Conservation (phyloP, 768 basidiomycete genomes). For the Panaeolus cyanescens region DNA sequence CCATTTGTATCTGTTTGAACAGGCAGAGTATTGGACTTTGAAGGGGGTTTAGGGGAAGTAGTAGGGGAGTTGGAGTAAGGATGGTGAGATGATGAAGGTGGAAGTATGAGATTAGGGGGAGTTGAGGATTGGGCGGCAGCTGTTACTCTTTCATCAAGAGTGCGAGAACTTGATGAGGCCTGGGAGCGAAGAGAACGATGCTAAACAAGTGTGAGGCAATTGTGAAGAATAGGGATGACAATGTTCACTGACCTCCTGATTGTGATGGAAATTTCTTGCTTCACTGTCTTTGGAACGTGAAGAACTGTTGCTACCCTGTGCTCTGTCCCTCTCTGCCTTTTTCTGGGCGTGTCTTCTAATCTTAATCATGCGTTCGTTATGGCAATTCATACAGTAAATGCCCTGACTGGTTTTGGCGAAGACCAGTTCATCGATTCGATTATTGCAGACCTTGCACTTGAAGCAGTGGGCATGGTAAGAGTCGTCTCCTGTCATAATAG, state of each 20-base stretch:
- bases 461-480: slow-evolving; percentile 99
- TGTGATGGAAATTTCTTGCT: slow-evolving; percentile 36
- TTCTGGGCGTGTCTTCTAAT: slow-evolving; percentile 91
- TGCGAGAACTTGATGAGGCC: slow-evolving; percentile 14
- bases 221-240: background rate
- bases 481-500: slow-evolving; percentile 99
- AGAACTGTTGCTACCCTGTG: slow-evolving; percentile 43
- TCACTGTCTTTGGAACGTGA: slow-evolving; percentile 44
- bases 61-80: slow-evolving; percentile 3
- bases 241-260: slow-evolving; percentile 41
- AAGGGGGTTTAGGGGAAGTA: slow-evolving; percentile 16
- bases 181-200: slow-evolving; percentile 6
- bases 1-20: slow-evolving; percentile 27
- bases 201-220: slow-evolving; percentile 3
- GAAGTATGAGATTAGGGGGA: background rate
- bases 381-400: slow-evolving; percentile 98
- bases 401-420: slow-evolving; percentile 98
- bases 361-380: slow-evolving; percentile 95
- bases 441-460: slow-evolving; percentile 94
- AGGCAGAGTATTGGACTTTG: slow-evolving; percentile 44
- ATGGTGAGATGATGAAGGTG: background rate
- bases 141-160: slow-evolving; percentile 5
- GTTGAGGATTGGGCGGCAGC: slow-evolving; percentile 3
- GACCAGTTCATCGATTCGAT: slow-evolving; percentile 95
- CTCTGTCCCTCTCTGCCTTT: slow-evolving; percentile 67